phyloP scores from a whole-genome alignment of 495 filamentous ascomycete species.

The Trypethelium eluteriae region DNA sequence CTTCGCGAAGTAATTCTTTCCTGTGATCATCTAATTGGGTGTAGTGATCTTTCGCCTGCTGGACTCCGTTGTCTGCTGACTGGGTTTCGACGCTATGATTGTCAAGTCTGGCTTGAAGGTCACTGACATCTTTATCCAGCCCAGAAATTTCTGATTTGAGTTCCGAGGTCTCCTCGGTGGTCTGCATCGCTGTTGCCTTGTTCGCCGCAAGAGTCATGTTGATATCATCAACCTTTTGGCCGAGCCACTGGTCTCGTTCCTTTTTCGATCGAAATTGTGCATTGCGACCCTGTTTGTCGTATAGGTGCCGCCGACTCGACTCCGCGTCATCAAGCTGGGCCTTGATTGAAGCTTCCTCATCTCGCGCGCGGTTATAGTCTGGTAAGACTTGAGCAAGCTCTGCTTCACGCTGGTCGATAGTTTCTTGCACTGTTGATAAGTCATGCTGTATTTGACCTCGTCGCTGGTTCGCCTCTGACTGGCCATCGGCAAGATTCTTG shows the following conservation, averaged over 20 bases:
- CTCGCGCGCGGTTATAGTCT: conserved; percentile 62
- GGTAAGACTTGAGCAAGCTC: conserved; percentile 68
- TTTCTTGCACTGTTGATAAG: conserved; percentile 59
- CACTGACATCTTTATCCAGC: conserved; percentile 64
- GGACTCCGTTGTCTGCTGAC: conserved; percentile 60
- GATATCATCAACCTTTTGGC: conserved; percentile 72
- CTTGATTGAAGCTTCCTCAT: conserved; percentile 61
- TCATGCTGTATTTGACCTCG: conserved; percentile 63
- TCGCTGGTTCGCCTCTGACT: conserved; percentile 66
- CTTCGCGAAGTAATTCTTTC: conserved; percentile 85
- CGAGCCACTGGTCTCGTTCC: conserved; percentile 78
- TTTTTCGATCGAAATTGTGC: conserved; percentile 78
- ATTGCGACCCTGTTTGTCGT: conserved; percentile 90
- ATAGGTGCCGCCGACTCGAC: conserved; percentile 66
- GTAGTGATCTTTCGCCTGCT: conserved; percentile 69
- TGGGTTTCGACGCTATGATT: conserved; percentile 67
- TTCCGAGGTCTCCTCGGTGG: conserved; percentile 73
- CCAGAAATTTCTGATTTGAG: conserved; percentile 62
- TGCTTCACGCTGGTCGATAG: conserved; percentile 67
- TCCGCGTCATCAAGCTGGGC: conserved; percentile 67
- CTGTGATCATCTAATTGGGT: conserved; percentile 78
- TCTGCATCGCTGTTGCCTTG: conserved; percentile 72
- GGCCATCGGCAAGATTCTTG: conserved; percentile 70
- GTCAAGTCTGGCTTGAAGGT: conserved; percentile 65
- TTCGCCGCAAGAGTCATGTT: conserved; percentile 66